These are phyloP conservation scores for Diplodia intermedia DNA, from an alignment of 2,329 filamentous ascomycete genomes.

Conservation along the genomic window DNA sequence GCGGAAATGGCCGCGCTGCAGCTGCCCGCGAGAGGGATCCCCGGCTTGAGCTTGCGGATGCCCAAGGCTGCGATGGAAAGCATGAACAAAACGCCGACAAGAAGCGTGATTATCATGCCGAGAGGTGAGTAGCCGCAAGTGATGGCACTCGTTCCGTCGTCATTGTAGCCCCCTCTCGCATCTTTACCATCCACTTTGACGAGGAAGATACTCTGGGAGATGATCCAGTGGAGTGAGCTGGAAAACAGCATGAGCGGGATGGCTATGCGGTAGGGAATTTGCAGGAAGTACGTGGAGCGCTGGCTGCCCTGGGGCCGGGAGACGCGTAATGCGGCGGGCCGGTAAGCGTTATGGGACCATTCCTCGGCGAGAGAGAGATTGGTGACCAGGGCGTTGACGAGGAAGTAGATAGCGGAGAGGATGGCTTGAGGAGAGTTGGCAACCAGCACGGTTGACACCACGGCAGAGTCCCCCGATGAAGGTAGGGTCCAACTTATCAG, in stretches of 20 bases:
- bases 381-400: conserved; percentile 56
- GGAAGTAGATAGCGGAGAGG: conserved; percentile 55
- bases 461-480: not conserved
- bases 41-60: not conserved
- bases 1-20: not conserved
- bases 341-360: conserved; percentile 51
- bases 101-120: not conserved
- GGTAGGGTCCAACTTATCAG: not conserved
- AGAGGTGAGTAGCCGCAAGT: conserved; percentile 20
- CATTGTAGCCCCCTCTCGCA: not conserved
- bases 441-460: not conserved
- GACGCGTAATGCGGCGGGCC: conserved; percentile 48
- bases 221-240: conserved; percentile 51
- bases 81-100: not conserved
- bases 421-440: conserved; percentile 39
- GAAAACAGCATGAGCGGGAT: conserved; percentile 47
- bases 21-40: not conserved
- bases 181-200: conserved; percentile 40
- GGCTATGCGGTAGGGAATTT: conserved; percentile 49
- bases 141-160: not conserved
- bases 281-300: conserved; percentile 51
- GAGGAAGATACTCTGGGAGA: conserved; percentile 54
- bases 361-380: conserved; percentile 57
- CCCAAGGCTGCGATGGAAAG: not conserved
- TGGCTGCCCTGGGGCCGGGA: conserved; percentile 47